Conservation (phyloP, 202 grass and related monocot species). For the Brachypodium distachyon region DNA sequence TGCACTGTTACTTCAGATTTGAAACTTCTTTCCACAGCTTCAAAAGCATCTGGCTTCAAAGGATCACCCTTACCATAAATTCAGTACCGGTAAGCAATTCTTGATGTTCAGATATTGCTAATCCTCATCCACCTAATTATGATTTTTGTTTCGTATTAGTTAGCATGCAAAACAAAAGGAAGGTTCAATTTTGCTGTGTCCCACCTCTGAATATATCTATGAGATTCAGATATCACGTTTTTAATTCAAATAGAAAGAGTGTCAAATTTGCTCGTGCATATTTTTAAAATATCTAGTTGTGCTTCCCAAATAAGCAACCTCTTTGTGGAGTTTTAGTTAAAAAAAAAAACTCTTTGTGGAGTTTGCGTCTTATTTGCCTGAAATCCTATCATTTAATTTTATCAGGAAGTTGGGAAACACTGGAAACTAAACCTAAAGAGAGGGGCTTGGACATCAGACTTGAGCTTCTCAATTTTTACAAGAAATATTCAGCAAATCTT, state of each 20-base stretch:
- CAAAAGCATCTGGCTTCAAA: slow-evolving; percentile 68
- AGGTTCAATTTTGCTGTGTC: not conserved
- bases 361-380: not conserved
- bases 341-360: too few species aligned
- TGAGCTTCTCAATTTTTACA: slow-evolving; percentile 63
- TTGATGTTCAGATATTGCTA: not conserved
- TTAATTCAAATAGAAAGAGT: not conserved
- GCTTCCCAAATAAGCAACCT: not conserved
- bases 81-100: slow-evolving; percentile 59
- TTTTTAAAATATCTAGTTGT: not conserved
- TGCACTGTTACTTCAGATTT: slow-evolving; percentile 16
- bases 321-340: too few species aligned
- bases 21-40: slow-evolving; percentile 39
- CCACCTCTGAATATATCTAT: not conserved
- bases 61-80: slow-evolving; percentile 97
- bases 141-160: not conserved
- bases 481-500: slow-evolving; percentile 88
- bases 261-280: not conserved
- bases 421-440: slow-evolving; percentile 75
- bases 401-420: slow-evolving; percentile 87
- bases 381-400: slow-evolving; percentile 1
- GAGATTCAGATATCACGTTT: not conserved
- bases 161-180: not conserved
- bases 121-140: not conserved
- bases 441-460: slow-evolving; percentile 76